Conservation (phyloP, 2,329 filamentous ascomycete species). For the Penicillium sclerotiorum region DNA sequence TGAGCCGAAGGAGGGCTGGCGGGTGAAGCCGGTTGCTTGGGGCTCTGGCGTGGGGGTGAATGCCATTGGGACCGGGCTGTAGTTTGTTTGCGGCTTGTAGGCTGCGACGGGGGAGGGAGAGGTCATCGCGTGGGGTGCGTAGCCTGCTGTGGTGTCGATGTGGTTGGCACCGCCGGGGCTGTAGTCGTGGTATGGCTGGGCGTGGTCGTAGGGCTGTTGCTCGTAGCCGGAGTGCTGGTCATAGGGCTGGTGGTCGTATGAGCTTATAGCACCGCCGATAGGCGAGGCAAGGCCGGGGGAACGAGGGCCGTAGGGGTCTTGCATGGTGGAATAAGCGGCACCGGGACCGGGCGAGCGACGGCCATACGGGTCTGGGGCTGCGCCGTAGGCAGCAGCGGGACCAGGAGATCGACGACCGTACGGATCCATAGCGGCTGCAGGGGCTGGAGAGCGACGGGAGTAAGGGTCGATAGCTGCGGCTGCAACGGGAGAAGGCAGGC, state of each 20-base stretch:
- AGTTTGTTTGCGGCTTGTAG: slow-evolving; percentile 29
- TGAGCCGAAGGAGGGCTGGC: slow-evolving; percentile 28
- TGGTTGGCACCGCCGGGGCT: slow-evolving; percentile 1
- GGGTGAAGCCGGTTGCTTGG: slow-evolving; percentile 20
- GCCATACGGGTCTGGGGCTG: slow-evolving; percentile 20
- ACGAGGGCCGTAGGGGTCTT: slow-evolving; percentile 27
- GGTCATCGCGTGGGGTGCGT: slow-evolving; percentile 15
- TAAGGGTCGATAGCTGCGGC: slow-evolving; percentile 20
- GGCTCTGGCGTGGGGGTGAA: slow-evolving; percentile 15
- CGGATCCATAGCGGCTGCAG: slow-evolving; percentile 20
- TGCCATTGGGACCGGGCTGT: slow-evolving; percentile 25
- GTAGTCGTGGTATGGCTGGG: slow-evolving; percentile 18
- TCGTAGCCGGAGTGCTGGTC: slow-evolving; percentile 20
- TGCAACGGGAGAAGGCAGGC: slow-evolving; percentile 12
- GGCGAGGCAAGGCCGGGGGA: slow-evolving; percentile 19
- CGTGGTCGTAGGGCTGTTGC: slow-evolving; percentile 1
- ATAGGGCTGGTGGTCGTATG: slow-evolving; percentile 31
- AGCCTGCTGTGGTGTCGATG: slow-evolving; percentile 8
- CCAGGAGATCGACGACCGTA: slow-evolving; percentile 26
- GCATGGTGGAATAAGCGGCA: slow-evolving; percentile 11
- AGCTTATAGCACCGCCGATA: slow-evolving; percentile 18
- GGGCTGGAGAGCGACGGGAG: slow-evolving; percentile 23
- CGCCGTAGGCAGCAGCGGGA: slow-evolving; percentile 4
- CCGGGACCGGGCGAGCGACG: slow-evolving; percentile 15
- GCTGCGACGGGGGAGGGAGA: slow-evolving; percentile 20